Evolutionary conservation across 495 filamentous ascomycete species (phyloP).

Genomic region (Xylaria curta): DNA sequence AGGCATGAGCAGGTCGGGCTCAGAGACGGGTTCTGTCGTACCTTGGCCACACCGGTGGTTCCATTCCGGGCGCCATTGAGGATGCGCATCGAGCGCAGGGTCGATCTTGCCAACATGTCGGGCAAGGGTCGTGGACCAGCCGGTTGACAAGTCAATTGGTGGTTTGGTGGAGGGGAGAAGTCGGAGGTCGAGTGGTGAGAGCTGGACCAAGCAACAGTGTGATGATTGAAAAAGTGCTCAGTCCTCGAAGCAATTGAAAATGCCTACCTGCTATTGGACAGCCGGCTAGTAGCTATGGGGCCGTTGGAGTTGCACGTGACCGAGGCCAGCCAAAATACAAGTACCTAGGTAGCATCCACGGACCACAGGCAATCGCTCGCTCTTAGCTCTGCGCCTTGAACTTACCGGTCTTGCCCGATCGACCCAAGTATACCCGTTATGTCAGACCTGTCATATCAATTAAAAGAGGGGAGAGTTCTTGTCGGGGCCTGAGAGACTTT

Average conservation of each 20-base stretch:
- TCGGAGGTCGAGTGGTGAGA: conserved; percentile 37
- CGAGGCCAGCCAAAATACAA: not conserved
- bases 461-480: too few relatives aligned
- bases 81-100: conserved; percentile 79
- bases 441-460: not conserved
- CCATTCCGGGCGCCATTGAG: conserved; percentile 72
- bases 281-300: conserved; percentile 17
- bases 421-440: too few relatives aligned
- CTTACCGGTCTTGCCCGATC: conserved; percentile 6
- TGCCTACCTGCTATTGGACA: conserved; percentile 37
- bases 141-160: conserved; percentile 44
- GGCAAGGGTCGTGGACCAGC: conserved; percentile 46
- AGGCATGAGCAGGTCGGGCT: conserved; percentile 2
- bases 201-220: conserved; percentile 30
- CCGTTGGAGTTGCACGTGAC: conserved; percentile 15
- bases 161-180: conserved; percentile 37
- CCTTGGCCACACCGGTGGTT: conserved; percentile 64
- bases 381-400: not conserved
- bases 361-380: not conserved
- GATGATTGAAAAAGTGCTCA: conserved; percentile 46
- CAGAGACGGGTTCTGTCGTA: conserved; percentile 46
- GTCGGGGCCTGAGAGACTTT: too few relatives aligned
- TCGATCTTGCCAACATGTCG: conserved; percentile 87
- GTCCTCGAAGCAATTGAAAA: conserved; percentile 46
- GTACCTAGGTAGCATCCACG: not conserved